These are phyloP conservation scores for Arthrinium phaeospermum DNA, from an alignment of 2,329 filamentous ascomycete genomes.

Conservation along the genomic window DNA sequence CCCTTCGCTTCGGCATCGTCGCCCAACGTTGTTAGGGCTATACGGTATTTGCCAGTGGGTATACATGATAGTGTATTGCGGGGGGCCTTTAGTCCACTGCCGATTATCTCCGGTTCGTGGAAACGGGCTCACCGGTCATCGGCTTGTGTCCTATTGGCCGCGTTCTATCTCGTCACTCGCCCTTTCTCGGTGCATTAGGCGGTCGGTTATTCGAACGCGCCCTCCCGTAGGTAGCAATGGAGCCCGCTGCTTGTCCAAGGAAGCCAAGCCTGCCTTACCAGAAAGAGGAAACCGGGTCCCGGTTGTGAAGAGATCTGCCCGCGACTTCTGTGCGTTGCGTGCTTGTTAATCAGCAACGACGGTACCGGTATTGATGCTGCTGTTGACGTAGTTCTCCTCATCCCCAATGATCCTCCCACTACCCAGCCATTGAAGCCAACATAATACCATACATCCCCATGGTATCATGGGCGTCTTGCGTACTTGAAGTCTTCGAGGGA, in stretches of 20 bases:
- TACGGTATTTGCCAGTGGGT: not conserved
- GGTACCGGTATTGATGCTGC: not conserved
- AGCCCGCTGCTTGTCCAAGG: not conserved
- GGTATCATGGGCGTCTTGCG: not conserved
- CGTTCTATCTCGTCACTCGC: not conserved
- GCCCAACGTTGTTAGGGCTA: not conserved
- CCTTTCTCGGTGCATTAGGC: not conserved
- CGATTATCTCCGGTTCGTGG: conserved; percentile 10
- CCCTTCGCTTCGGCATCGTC: not conserved
- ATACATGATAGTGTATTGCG: not conserved
- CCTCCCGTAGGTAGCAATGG: not conserved
- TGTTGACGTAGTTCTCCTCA: not conserved
- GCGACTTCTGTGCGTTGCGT: not conserved
- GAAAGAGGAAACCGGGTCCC: not conserved
- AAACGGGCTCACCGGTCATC: conserved; percentile 10
- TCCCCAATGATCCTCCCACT: not conserved
- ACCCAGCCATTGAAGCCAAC: not conserved
- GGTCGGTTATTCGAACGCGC: conserved; percentile 1
- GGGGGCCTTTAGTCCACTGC: not conserved
- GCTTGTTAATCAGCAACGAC: not conserved
- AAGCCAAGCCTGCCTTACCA: not conserved
- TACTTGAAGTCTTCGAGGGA: not conserved
- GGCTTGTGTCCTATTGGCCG: conserved; percentile 12
- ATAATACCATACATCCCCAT: not conserved
- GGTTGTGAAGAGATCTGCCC: not conserved